phyloP scores from a whole-genome alignment of 2,329 filamentous ascomycete species.

The Arthroderma uncinatum region DNA sequence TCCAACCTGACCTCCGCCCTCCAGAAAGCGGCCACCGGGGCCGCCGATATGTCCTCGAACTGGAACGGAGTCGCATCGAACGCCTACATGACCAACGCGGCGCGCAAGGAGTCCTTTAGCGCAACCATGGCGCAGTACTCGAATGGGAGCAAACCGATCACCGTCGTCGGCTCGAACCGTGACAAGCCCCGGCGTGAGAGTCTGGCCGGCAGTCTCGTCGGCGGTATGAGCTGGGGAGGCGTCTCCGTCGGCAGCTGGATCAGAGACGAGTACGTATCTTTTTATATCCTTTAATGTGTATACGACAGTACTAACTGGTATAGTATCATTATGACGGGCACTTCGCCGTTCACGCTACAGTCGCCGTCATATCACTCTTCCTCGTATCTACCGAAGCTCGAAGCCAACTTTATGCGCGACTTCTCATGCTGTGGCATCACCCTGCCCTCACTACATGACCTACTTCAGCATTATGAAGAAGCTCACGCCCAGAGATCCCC shows the following conservation, averaged over 20 bases:
- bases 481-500: constrained; percentile 65
- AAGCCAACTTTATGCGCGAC: constrained; percentile 95
- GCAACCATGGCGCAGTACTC: constrained; percentile 43
- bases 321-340: constrained; percentile 91
- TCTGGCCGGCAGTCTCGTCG: constrained; percentile 51
- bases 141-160: constrained; percentile 49
- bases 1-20: constrained; percentile 54
- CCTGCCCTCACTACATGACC: constrained; percentile 81
- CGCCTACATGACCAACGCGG: constrained; percentile 29
- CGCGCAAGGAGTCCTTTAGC: constrained; percentile 46
- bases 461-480: constrained; percentile 94
- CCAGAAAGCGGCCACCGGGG: constrained; percentile 38
- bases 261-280: constrained; percentile 76
- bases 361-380: constrained; percentile 96
- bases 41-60: constrained; percentile 34
- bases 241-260: constrained; percentile 95
- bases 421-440: constrained; percentile 90
- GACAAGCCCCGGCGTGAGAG: constrained; percentile 48
- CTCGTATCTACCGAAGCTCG: constrained; percentile 89
- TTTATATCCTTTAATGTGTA: constrained; percentile 4
- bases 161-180: constrained; percentile 40
- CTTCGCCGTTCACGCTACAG: constrained; percentile 80
- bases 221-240: constrained; percentile 93
- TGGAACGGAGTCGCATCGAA: constrained; percentile 30
- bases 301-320: constrained; percentile 1